Percentiles rank a stretch among this genome's conserved stretches.
Conservation (phyloP, 768 basidiomycete genomes). For the Mycena vulgaris region DNA sequence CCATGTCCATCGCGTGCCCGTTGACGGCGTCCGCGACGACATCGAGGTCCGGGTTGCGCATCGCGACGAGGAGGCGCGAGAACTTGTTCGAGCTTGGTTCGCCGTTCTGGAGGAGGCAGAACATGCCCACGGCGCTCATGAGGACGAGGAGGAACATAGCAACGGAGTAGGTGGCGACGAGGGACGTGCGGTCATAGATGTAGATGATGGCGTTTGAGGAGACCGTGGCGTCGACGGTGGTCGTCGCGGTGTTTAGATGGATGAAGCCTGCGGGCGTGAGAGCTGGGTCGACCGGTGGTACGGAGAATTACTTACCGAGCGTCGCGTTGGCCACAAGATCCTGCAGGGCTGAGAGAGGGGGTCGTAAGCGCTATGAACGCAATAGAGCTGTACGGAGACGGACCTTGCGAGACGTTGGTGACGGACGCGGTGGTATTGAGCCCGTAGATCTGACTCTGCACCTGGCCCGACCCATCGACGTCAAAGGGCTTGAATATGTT, state of each 20-base stretch:
- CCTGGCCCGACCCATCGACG: neutral
- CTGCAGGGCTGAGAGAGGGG: neutral
- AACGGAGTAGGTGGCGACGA: conserved; percentile 18
- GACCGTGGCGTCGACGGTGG: conserved; percentile 4
- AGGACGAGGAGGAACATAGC: conserved; percentile 3
- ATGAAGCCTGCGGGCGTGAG: conserved; percentile 12
- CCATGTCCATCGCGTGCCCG: neutral
- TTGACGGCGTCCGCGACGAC: neutral
- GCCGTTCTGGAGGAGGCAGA: conserved; percentile 13
- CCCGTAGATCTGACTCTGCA: neutral
- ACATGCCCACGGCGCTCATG: conserved; percentile 12
- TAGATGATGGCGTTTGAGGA: neutral
- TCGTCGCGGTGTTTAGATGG: neutral
- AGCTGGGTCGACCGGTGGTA: neutral
- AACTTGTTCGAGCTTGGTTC: conserved; percentile 13
- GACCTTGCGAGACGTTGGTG: neutral
- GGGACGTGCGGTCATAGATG: conserved; percentile 4
- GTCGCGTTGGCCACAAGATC: conserved; percentile 26
- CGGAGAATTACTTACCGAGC: neutral
- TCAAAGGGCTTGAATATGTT: conserved; percentile 19
- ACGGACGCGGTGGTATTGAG: neutral
- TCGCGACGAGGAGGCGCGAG: conserved; percentile 4
- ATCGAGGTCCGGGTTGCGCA: conserved; percentile 23
- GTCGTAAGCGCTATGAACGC: too few relatives aligned
- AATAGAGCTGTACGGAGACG: neutral